These are phyloP conservation scores for Vaccinium macrocarpon DNA, from an alignment of 148 eudicot species.

Conservation along the genomic window DNA sequence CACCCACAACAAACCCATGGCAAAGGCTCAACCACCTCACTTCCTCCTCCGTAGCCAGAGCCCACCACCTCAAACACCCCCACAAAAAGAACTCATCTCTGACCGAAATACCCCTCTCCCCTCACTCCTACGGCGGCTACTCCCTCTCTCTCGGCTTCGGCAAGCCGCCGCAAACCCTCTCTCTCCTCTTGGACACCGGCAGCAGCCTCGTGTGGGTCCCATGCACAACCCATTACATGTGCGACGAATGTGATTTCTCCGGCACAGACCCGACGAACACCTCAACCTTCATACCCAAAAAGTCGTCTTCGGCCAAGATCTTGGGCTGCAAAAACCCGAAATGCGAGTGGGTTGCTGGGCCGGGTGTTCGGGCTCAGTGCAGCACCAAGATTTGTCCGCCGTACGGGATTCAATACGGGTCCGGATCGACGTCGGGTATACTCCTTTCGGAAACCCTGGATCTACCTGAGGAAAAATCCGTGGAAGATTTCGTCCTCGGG, in stretches of 20 bases:
- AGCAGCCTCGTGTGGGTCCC: slow-evolving; percentile 80
- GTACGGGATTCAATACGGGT: slow-evolving; percentile 53
- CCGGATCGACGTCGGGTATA: slow-evolving; percentile 56
- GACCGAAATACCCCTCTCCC: slow-evolving; percentile 33
- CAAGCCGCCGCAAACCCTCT: slow-evolving; percentile 53
- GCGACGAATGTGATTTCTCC: slow-evolving; percentile 44
- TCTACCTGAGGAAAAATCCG: slow-evolving; percentile 22
- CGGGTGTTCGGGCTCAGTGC: slow-evolving; percentile 37
- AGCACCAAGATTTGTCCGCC: slow-evolving; percentile 46
- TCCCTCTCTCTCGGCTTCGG: slow-evolving; percentile 59
- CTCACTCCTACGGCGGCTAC: slow-evolving; percentile 73
- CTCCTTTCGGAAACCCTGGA: slow-evolving; percentile 47
- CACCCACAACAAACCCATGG: slow-evolving; percentile 19
- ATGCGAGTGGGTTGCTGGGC: slow-evolving; percentile 48
- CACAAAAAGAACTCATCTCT: slow-evolving; percentile 15
- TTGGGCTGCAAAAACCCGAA: slow-evolving; percentile 51
- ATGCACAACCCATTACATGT: slow-evolving; percentile 46
- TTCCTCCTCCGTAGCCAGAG: slow-evolving; percentile 46
- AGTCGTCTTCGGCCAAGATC: slow-evolving; percentile 44
- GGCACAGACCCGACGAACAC: slow-evolving; percentile 24
- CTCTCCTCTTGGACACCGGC: slow-evolving; percentile 68
- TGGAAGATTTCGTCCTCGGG: slow-evolving; percentile 46
- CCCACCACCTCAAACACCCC: slow-evolving; percentile 50
- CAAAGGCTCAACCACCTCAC: slow-evolving; percentile 36
- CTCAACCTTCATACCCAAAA: slow-evolving; percentile 40